Conservation (phyloP, 108 stramenopile genomes). For the Aurantiochytrium sp. region DNA sequence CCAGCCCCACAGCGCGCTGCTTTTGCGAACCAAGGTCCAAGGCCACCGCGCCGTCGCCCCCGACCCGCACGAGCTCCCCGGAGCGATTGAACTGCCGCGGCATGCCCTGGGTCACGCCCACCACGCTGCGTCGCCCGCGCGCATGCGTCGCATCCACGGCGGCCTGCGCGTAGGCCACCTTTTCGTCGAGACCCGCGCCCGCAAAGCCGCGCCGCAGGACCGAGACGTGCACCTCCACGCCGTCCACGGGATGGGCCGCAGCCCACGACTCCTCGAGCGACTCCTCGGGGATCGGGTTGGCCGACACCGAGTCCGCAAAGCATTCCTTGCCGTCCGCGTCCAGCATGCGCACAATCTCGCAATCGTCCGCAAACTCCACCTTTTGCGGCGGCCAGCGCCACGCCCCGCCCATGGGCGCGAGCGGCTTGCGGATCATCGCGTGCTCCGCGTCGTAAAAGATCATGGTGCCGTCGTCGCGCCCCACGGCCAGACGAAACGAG, state of each 20-base stretch:
- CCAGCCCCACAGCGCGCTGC: neutral
- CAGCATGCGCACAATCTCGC: neutral
- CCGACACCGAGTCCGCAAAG: neutral
- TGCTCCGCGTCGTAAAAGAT: neutral
- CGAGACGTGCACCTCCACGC: neutral
- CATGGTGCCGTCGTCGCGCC: neutral
- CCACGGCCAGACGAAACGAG: neutral
- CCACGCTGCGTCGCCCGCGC: neutral
- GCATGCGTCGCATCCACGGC: neutral
- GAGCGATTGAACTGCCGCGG: neutral
- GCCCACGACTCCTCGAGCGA: neutral
- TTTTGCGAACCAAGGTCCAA: neutral
- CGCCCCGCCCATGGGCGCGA: neutral
- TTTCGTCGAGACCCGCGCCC: neutral
- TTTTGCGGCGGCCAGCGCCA: neutral
- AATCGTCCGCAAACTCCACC: constrained; percentile 7
- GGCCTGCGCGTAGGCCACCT: neutral
- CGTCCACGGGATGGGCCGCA: neutral
- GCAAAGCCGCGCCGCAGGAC: neutral
- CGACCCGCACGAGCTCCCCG: neutral
- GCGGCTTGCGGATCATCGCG: neutral
- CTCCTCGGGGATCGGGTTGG: constrained; percentile 12
- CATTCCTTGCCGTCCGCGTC: neutral
- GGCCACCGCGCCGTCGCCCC: neutral
- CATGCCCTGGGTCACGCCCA: neutral